phyloP scores from a whole-genome alignment of 1,139 yeast genomes.

The Candida sanyaensis region DNA sequence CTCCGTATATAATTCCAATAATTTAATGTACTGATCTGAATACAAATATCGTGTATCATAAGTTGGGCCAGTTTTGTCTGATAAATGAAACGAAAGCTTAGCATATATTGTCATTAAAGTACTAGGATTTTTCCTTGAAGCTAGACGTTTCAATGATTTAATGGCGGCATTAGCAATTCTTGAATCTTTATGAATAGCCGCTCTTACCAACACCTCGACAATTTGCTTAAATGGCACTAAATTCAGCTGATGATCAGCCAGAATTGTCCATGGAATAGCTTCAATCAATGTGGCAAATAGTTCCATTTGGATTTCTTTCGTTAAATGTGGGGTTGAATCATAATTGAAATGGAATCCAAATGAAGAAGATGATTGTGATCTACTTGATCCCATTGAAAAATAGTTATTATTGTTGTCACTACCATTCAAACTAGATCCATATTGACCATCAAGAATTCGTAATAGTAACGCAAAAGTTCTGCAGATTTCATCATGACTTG shows the following conservation, averaged over 20 bases:
- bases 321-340: constrained; percentile 36
- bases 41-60: constrained; percentile 58
- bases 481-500: constrained; percentile 76
- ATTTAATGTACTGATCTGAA: constrained; percentile 56
- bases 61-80: constrained; percentile 53
- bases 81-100: constrained; percentile 76
- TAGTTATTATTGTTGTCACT: constrained; percentile 20
- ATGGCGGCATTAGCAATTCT: constrained; percentile 65
- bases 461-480: constrained; percentile 60
- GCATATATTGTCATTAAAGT: constrained; percentile 74
- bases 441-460: constrained; percentile 58
- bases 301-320: constrained; percentile 50
- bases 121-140: constrained; percentile 71
- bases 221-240: constrained; percentile 55
- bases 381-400: constrained; percentile 12
- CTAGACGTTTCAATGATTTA: constrained; percentile 62
- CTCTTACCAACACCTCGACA: constrained; percentile 74
- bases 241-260: constrained; percentile 28
- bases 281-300: constrained; percentile 72
- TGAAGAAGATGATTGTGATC: constrained; percentile 18
- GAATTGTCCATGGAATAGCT: constrained; percentile 67
- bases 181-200: constrained; percentile 67
- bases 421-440: constrained; percentile 47
- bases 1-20: constrained; percentile 74
- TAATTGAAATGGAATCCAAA: constrained; percentile 56